A percentile compares a stretch with the other conserved stretches of the same genome.
phyloP scores from a whole-genome alignment of 179 eudicot genomes.

The Silene coronaria region DNA sequence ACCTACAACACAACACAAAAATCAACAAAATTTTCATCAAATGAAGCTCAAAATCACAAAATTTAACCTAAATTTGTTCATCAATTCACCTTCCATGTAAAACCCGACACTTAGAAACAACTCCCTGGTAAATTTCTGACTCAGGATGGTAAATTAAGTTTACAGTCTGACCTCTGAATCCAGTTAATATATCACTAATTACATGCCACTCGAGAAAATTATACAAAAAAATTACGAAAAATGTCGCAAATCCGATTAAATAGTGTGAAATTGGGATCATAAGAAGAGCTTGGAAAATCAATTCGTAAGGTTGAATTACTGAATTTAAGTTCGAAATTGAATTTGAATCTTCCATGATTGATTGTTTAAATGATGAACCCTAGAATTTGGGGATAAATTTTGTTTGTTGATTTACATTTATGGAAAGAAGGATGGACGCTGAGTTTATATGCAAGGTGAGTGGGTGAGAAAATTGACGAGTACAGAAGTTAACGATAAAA shows the following conservation, averaged over 20 bases:
- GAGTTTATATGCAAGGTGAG: not conserved
- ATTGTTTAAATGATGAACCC: constrained; percentile 19
- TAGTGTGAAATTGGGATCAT: constrained; percentile 61
- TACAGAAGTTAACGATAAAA: not conserved
- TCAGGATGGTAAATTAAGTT: constrained; percentile 46
- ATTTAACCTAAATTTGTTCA: not conserved
- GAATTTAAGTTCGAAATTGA: constrained; percentile 3
- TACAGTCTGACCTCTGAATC: constrained; percentile 58
- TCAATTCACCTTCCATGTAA: constrained; percentile 63
- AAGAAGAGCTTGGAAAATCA: constrained; percentile 32
- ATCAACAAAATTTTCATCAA: constrained; percentile 1
- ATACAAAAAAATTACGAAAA: constrained; percentile 38
- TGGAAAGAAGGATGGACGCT: not conserved
- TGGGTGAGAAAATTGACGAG: not conserved
- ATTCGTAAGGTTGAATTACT: constrained; percentile 33
- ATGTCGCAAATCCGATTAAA: constrained; percentile 24
- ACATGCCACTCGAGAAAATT: constrained; percentile 71
- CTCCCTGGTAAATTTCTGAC: constrained; percentile 53
- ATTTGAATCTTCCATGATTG: constrained; percentile 14
- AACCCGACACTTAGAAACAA: constrained; percentile 68
- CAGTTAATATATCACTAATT: constrained; percentile 50
- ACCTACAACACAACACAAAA: constrained; percentile 36
- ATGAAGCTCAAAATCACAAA: not conserved
- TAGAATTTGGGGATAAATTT: constrained; percentile 2
- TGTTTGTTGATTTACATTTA: not conserved